Base-by-base conservation (phyloP, 805 yeast species). In the Candida nanaspora region DNA sequence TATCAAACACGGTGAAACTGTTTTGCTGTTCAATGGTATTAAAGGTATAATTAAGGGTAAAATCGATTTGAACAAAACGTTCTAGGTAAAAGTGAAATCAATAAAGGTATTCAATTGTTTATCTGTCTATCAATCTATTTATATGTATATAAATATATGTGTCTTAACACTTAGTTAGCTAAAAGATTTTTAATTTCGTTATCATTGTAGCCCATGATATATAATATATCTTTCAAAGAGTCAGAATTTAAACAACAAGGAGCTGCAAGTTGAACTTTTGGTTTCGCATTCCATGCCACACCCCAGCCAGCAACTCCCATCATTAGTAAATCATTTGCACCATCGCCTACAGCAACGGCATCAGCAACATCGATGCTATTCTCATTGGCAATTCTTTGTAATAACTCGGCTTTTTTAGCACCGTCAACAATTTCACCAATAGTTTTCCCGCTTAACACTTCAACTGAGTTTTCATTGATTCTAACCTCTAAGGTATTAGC, bases 201-300 rank as follows among this genome's bases (percentile, higher is more conserved):
- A 45, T 80, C 84, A 28, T 65, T 62, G 56, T 73, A 82, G 8
- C 97, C 97, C 57, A 91, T 63, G 16, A 91, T 78, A 63, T 86
- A 89, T 52, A 87, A 70, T 2, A 84, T 70, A 59, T 91, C 96
- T 45, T 68, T 68, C 57, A 93, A 70, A 4, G 83, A 69, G n/a
- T 70, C 66, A 0, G 91, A 69, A 58, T 93, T 93, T 47, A 93
- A 68, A 45, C 84, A 72, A 33, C 86, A 71, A 16, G 96, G 96
- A 0, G 98, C 98, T 48, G 69, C 66, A 43, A 63, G 58, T 60
- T 88, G 97, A 2, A 93, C 98, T 47, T 72, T 80, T 19, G 98
- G 97, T 59, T 93, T 93, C 18, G 98, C 99, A 58, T 87, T 85
- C 94, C 96, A 93, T 0, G 98, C 98, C 40, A 93, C 70, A 18